phyloP scores from a whole-genome alignment of 495 filamentous ascomycete species.

The Umbilicaria muhlenbergii region DNA sequence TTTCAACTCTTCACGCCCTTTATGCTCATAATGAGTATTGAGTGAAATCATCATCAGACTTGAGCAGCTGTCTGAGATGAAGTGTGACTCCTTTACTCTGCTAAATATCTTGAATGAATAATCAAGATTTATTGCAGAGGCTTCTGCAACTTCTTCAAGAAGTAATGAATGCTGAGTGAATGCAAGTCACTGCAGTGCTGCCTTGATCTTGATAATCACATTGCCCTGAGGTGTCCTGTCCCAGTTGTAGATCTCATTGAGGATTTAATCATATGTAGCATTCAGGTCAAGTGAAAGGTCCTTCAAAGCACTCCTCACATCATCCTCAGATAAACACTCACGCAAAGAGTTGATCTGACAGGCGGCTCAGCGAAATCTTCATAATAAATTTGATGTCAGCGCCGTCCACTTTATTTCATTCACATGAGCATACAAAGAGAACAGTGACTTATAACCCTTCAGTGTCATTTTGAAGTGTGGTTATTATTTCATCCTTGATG shows the following conservation, averaged over 20 bases:
- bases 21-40: background rate
- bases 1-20: no score
- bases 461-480: slow-evolving; percentile 13
- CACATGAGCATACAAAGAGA: slow-evolving; percentile 1
- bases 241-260: slow-evolving; percentile 14
- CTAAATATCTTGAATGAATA: background rate
- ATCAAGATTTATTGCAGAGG: slow-evolving; percentile 3
- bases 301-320: slow-evolving; percentile 15
- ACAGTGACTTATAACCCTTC: slow-evolving; percentile 21
- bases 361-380: slow-evolving; percentile 27
- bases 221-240: no score
- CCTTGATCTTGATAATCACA: slow-evolving; percentile 12
- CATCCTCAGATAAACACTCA: slow-evolving; percentile 12
- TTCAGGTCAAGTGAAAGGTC: slow-evolving; percentile 21
- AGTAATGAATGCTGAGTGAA: slow-evolving; percentile 11
- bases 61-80: slow-evolving; percentile 8
- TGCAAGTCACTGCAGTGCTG: slow-evolving; percentile 19
- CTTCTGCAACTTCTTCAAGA: slow-evolving; percentile 16
- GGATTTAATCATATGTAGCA: slow-evolving; percentile 22
- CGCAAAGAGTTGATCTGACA: slow-evolving; percentile 24
- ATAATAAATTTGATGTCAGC: slow-evolving; percentile 1
- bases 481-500: slow-evolving; percentile 7
- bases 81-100: slow-evolving; percentile 1
- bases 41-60: slow-evolving; percentile 6
- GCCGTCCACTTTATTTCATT: no score